Evolutionary conservation across 768 basidiomycete genomes (phyloP), one percentile per base, ranked within the genome.

Genomic region (Suillus spraguei): DNA sequence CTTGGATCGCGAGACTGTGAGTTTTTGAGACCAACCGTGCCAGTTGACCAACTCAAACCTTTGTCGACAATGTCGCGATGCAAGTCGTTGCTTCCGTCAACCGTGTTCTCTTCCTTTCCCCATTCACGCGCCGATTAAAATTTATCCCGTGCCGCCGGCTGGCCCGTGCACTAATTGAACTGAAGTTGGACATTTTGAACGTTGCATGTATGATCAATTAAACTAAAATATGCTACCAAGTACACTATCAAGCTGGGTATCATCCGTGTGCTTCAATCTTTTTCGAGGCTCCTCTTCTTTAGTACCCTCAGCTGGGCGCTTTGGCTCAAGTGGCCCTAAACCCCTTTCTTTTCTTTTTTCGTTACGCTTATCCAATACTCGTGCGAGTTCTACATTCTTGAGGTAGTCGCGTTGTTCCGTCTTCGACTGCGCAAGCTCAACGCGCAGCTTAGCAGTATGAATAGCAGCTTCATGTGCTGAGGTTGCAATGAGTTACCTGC

Each of bases 381-480:
- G 86, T 2, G 95, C 96, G 20, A 95, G 85, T 72, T 98, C 97
- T 35, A 99, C 97, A 65, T 97, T 96, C 73, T 85, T 87, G 60
- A 99, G 84, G 76, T 99, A 99, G 42, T 96, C 93, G 52, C 87
- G 86, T 72, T 99, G 96, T 76, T 99, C 97, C 36, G 85, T 79
- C 70, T 83, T 87, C 28, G 95, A 97, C 69, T 95, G 91, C 0
- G 93, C 85, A 32, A 99, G 83, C 71, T 98, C 95, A 41, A 92
- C 87, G 5, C 97, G 94, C n/a, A 99, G 79, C 72, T 91, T 91
- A 7, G 95, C 92, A 6, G 89, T 78, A 70, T 95, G 94, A 20
- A 93, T 81, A 20, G 95, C 95, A 10, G 93, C 88, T 77, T 98
- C 97, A 69, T 99, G 92, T 35, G 96, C 97, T 99, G 67, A 20